These are phyloP conservation scores for Oenanthe sinensis DNA, from an alignment of 129 eudicot species.

Conservation along the genomic window DNA sequence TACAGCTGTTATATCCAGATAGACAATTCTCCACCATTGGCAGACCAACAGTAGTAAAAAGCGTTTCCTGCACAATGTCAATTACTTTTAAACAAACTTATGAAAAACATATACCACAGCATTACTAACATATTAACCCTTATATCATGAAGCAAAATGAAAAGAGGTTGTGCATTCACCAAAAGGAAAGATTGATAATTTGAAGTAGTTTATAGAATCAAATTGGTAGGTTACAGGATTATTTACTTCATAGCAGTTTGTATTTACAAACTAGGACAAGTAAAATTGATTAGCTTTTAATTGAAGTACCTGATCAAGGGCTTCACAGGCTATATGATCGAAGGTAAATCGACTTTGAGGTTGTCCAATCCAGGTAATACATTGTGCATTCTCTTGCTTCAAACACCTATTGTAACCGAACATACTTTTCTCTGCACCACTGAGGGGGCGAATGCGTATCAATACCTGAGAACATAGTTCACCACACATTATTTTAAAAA, in stretches of 20 bases:
- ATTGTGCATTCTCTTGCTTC: slow-evolving; percentile 83
- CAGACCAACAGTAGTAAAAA: slow-evolving; percentile 79
- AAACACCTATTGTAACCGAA: slow-evolving; percentile 68
- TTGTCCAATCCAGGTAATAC: slow-evolving; percentile 68
- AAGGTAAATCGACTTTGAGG: slow-evolving; percentile 79
- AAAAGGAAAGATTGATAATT: background rate
- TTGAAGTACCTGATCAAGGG: slow-evolving; percentile 62
- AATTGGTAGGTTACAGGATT: background rate
- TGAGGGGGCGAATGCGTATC: slow-evolving; percentile 77
- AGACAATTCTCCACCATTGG: slow-evolving; percentile 99
- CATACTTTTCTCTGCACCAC: slow-evolving; percentile 49
- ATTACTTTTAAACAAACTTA: background rate
- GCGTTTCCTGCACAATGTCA: slow-evolving; percentile 61
- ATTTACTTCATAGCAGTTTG: background rate
- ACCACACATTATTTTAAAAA: too few relatives aligned
- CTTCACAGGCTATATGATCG: slow-evolving; percentile 92
- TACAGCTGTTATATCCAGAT: slow-evolving; percentile 89
- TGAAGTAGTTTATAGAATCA: background rate
- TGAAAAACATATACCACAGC: background rate
- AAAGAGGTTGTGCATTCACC: background rate
- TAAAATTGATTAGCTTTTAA: background rate
- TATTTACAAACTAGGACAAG: background rate
- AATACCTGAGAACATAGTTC: slow-evolving; percentile 40
- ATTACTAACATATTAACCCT: slow-evolving; percentile 2
- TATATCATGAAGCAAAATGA: background rate